Base-by-base conservation (phyloP, 306 rosid genomes). In the Inga oerstediana region DNA sequence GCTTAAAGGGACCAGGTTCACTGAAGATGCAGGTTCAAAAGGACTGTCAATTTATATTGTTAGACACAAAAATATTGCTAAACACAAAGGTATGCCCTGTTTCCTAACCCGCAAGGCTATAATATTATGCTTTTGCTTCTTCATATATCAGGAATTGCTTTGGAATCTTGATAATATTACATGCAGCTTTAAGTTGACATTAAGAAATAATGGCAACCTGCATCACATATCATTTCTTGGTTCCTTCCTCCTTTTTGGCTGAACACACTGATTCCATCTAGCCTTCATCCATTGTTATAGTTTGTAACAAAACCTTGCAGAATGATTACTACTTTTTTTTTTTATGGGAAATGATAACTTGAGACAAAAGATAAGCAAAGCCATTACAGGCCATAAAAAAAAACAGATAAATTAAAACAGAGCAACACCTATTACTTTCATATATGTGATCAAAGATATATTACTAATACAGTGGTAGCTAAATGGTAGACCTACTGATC, bases 1-100 rank as follows among this genome's bases (percentile, higher is more conserved):
- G 85, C 8, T 61, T 52, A 45, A 72, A 72, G 88, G 83, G 43
- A 45, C 61, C n/a, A 44, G 52, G 12, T 78, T 85, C 3, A 11
- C 5, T 3, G 16, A 3, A 35, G 65, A 20, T 66, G 74, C 69
- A 14, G 77, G 46, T 15, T 54, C 70, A 79, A 46, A 68, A 82
- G 75, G 45, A 64, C 58, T 20, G 70, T 16, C 52, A 16, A 79
- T 84, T 51, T 74, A 64, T 66, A 5, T 79, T 32, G 51, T 61
- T 54, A 59, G 69, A 64, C 30, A 58, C 75, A 74, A 35, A 4
- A 5, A 64, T 66, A 5, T 79, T 32, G 51, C 48, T 54, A 59
- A 59, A 64, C 30, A 58, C 34, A 32, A 74, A 86, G 83, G 88
- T 82, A 66, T 51, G 77, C 45, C 37, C 7, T 48, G 34, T 49